Conservation (phyloP, 2,329 filamentous ascomycete species). For the Trichoderma sp. region DNA sequence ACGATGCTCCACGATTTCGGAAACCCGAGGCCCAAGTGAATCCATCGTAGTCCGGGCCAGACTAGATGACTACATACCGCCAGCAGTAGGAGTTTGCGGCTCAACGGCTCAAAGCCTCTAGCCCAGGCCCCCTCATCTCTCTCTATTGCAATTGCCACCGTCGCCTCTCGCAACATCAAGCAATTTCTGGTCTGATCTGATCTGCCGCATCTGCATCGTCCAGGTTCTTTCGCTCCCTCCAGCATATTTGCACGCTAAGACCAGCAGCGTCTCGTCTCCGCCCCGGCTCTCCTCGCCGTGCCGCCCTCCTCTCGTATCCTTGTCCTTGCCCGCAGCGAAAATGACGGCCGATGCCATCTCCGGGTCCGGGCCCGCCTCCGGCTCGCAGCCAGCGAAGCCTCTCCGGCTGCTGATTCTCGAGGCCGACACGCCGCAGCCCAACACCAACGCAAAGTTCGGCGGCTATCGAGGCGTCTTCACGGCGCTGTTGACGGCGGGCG, state of each 20-base stretch:
- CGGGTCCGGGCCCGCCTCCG: conserved; percentile 25
- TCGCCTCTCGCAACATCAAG: not conserved
- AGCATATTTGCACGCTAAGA: not conserved
- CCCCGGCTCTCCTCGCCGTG: conserved; percentile 7
- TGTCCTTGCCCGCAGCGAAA: not conserved
- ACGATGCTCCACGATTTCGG: conserved; percentile 27
- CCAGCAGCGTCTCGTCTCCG: not conserved
- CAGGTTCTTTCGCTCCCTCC: not conserved
- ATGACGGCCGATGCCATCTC: conserved; percentile 26
- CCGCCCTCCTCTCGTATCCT: not conserved
- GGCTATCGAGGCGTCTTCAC: conserved; percentile 74
- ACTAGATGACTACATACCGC: not conserved
- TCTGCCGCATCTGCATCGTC: conserved; percentile 17
- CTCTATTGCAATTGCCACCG: not conserved
- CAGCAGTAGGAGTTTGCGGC: not conserved
- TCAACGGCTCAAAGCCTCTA: not conserved
- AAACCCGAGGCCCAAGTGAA: conserved; percentile 3
- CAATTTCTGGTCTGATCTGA: conserved; percentile 9
- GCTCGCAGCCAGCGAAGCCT: conserved; percentile 42
- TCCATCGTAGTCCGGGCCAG: not conserved
- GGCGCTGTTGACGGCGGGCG: conserved; percentile 60
- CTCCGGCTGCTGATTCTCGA: conserved; percentile 86
- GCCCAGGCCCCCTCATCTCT: conserved; percentile 6
- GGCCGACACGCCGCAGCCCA: conserved; percentile 75
- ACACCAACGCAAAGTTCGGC: conserved; percentile 66